Evolutionary conservation across 1,139 yeast species (phyloP).

Genomic region (Saccharomyces pastorianus): DNA sequence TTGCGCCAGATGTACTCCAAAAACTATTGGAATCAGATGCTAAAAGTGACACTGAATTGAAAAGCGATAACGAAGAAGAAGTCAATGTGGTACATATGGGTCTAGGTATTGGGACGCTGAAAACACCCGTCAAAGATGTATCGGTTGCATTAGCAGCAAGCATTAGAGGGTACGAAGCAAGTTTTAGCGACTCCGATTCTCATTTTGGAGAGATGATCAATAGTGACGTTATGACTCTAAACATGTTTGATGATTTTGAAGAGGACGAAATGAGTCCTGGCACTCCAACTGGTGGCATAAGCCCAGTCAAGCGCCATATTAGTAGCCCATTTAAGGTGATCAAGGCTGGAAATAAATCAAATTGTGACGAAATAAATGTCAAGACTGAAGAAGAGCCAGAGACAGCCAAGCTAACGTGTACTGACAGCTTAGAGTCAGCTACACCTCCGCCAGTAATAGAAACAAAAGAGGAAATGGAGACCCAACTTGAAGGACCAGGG

Average conservation of each 20-base stretch:
- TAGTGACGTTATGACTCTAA: background rate
- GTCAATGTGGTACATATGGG: slow-evolving; percentile 4
- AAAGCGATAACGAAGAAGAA: slow-evolving; percentile 1
- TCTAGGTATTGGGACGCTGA: slow-evolving; percentile 5
- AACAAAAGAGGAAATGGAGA: background rate
- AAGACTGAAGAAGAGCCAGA: background rate
- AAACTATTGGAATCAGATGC: background rate
- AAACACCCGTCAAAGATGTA: slow-evolving; percentile 10
- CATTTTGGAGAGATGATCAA: background rate
- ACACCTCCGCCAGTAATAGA: background rate
- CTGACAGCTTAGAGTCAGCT: background rate
- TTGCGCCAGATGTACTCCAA: background rate
- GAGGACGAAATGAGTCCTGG: background rate
- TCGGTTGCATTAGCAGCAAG: slow-evolving; percentile 9
- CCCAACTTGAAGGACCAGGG: slow-evolving; percentile 2
- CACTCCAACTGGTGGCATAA: background rate
- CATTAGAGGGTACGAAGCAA: slow-evolving; percentile 8
- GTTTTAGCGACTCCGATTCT: background rate
- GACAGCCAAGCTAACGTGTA: background rate
- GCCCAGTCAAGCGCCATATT: slow-evolving; percentile 13
- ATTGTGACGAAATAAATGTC: background rate
- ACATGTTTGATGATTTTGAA: background rate
- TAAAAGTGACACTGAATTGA: background rate
- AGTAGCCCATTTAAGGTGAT: slow-evolving; percentile 23
- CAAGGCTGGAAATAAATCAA: slow-evolving; percentile 4